Evolutionary conservation across 1,284 basidiomycete genomes (phyloP).

Genomic region (Apiotrichum laibachii): DNA sequence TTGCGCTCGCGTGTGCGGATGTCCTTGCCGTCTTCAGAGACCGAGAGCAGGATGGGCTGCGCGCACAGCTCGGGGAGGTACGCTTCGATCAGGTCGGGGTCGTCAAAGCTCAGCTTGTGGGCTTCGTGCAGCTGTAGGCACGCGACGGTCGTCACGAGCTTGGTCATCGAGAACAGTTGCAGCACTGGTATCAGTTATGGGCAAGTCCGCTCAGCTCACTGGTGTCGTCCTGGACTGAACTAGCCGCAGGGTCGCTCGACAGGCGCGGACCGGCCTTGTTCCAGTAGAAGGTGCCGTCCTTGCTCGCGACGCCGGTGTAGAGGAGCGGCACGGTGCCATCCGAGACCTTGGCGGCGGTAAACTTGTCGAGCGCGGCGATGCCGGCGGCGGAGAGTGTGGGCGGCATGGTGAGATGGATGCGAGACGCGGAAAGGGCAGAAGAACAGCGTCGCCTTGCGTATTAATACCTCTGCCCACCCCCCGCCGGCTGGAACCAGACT

Average conservation of each 20-base stretch:
- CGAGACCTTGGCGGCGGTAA: constrained; percentile 22
- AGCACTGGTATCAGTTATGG: constrained; percentile 28
- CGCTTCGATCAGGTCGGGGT: constrained; percentile 21
- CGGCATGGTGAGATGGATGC: neutral
- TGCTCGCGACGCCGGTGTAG: constrained; percentile 32
- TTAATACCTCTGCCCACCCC: too few species aligned
- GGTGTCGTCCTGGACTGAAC: constrained; percentile 31
- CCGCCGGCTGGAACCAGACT: too few species aligned
- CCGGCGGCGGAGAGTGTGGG: constrained; percentile 17
- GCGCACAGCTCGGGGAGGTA: constrained; percentile 36
- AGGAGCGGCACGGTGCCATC: constrained; percentile 27
- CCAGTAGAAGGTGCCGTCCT: constrained; percentile 31
- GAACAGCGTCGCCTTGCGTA: too few species aligned
- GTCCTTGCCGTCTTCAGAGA: constrained; percentile 26
- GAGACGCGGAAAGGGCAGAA: too few species aligned
- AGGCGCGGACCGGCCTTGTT: constrained; percentile 18
- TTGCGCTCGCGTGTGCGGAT: constrained; percentile 24
- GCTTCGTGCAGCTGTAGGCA: constrained; percentile 15
- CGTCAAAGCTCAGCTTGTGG: constrained; percentile 25
- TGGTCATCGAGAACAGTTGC: constrained; percentile 41
- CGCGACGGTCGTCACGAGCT: constrained; percentile 29
- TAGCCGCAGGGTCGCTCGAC: constrained; percentile 2
- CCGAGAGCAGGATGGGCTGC: constrained; percentile 33
- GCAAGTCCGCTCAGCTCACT: constrained; percentile 28
- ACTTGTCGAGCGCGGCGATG: constrained; percentile 22